Evolutionary conservation across 2,329 filamentous ascomycete genomes (phyloP).

Genomic region (Tolypocladium pustulatum): DNA sequence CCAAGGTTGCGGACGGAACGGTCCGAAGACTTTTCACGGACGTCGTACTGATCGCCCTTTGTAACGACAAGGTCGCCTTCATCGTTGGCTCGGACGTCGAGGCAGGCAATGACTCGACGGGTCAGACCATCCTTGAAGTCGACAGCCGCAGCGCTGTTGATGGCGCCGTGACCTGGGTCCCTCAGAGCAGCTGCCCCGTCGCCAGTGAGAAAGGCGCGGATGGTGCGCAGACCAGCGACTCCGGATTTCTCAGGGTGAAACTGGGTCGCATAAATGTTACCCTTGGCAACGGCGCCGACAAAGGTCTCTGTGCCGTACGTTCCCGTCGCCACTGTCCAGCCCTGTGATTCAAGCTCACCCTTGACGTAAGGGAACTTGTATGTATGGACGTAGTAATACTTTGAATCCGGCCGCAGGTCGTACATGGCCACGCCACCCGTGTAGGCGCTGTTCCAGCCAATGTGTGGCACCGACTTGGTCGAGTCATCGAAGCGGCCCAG

Average conservation of each 20-base stretch:
- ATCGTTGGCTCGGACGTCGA: slow-evolving; percentile 93
- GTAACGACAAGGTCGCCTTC: slow-evolving; percentile 92
- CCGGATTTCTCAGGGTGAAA: slow-evolving; percentile 98
- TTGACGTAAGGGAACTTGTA: slow-evolving; percentile 71
- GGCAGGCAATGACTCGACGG: slow-evolving; percentile 86
- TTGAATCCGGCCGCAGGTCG: slow-evolving; percentile 68
- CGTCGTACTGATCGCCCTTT: slow-evolving; percentile 97
- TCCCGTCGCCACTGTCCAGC: slow-evolving; percentile 88
- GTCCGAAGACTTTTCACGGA: slow-evolving; percentile 69
- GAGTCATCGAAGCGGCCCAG: slow-evolving; percentile 68
- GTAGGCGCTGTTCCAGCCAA: slow-evolving; percentile 93
- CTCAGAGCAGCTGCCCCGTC: slow-evolving; percentile 43
- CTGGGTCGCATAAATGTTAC: slow-evolving; percentile 82
- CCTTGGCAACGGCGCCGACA: slow-evolving; percentile 77
- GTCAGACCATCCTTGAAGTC: slow-evolving; percentile 59
- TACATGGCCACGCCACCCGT: slow-evolving; percentile 53
- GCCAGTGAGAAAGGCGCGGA: slow-evolving; percentile 81
- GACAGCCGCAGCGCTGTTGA: slow-evolving; percentile 8
- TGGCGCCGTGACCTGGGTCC: slow-evolving; percentile 3
- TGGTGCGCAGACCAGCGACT: slow-evolving; percentile 70
- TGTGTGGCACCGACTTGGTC: slow-evolving; percentile 91
- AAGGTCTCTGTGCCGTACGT: slow-evolving; percentile 84
- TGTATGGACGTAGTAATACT: slow-evolving; percentile 98
- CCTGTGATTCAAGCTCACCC: slow-evolving; percentile 65
- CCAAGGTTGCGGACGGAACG: slow-evolving; percentile 77